Conservation (phyloP, 495 filamentous ascomycete genomes). For the Hypomontagnella submonticulosa region DNA sequence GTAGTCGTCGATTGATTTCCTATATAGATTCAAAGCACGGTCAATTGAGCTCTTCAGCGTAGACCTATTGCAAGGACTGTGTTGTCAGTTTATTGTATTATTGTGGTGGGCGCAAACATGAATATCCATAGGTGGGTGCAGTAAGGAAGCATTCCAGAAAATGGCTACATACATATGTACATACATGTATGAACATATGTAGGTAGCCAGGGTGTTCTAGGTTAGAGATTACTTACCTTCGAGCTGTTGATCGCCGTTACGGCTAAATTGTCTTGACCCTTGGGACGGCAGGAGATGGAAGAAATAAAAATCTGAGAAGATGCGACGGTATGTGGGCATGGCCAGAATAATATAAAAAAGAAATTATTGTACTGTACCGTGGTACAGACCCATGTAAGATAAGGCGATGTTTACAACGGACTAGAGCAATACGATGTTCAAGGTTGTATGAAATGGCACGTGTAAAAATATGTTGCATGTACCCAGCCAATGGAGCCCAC, state of each 20-base stretch:
- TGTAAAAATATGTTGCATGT: slow-evolving; percentile 3
- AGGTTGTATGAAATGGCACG: background rate
- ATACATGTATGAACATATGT: no score
- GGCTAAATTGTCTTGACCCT: slow-evolving; percentile 37
- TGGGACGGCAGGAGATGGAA: slow-evolving; percentile 20
- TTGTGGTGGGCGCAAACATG: background rate
- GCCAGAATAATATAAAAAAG: slow-evolving; percentile 19
- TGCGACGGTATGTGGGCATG: slow-evolving; percentile 12
- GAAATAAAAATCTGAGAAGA: slow-evolving; percentile 6
- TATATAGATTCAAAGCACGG: slow-evolving; percentile 23
- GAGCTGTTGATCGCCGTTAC: slow-evolving; percentile 31
- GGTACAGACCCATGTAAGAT: slow-evolving; percentile 21
- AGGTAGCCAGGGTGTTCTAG: no score
- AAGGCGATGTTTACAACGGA: slow-evolving; percentile 26
- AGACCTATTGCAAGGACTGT: slow-evolving; percentile 18
- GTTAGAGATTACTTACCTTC: slow-evolving; percentile 2
- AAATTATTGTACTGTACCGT: slow-evolving; percentile 20
- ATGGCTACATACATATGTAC: no score
- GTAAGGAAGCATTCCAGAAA: background rate
- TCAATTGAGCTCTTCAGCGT: slow-evolving; percentile 17
- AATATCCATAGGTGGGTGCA: no score
- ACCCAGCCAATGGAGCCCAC: slow-evolving; percentile 3
- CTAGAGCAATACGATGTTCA: no score
- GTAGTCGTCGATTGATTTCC: slow-evolving; percentile 13
- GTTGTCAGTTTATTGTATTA: slow-evolving; percentile 25